These are phyloP conservation scores for Fusarium lyarnte DNA, from an alignment of 2,329 filamentous ascomycete species.

Conservation along the genomic window DNA sequence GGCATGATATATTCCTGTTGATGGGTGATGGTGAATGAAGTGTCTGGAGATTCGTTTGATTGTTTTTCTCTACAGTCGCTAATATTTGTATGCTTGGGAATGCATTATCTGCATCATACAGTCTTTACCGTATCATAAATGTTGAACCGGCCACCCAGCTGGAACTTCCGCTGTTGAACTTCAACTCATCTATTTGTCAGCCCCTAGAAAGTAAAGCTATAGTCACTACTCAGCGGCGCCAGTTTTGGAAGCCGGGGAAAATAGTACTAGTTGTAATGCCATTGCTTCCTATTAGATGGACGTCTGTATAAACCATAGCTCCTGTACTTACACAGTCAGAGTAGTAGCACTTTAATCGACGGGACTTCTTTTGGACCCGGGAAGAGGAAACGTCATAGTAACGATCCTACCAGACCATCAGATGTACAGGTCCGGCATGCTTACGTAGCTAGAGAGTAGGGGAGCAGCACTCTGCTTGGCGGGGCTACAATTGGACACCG, in stretches of 20 bases:
- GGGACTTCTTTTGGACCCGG: neutral
- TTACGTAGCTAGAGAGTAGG: neutral
- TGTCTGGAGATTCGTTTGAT: no score
- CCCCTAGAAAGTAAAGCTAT: rapidly evolving
- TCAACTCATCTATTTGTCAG: neutral
- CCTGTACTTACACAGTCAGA: neutral
- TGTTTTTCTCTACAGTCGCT: neutral
- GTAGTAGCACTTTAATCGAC: neutral
- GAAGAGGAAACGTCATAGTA: neutral
- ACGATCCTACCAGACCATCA: no score
- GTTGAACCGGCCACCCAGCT: neutral
- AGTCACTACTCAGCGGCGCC: rapidly evolving
- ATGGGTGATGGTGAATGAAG: neutral
- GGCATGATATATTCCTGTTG: neutral
- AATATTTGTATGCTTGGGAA: neutral
- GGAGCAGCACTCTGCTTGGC: neutral
- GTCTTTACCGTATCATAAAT: neutral
- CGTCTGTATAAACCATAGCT: neutral
- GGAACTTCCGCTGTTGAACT: neutral
- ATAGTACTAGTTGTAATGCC: neutral
- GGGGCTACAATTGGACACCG: neutral
- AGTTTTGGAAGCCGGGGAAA: neutral
- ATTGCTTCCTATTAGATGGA: neutral
- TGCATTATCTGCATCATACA: neutral
- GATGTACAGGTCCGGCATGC: neutral